Conservation (phyloP, 2,329 filamentous ascomycete species). For the Fusarium sp. region DNA sequence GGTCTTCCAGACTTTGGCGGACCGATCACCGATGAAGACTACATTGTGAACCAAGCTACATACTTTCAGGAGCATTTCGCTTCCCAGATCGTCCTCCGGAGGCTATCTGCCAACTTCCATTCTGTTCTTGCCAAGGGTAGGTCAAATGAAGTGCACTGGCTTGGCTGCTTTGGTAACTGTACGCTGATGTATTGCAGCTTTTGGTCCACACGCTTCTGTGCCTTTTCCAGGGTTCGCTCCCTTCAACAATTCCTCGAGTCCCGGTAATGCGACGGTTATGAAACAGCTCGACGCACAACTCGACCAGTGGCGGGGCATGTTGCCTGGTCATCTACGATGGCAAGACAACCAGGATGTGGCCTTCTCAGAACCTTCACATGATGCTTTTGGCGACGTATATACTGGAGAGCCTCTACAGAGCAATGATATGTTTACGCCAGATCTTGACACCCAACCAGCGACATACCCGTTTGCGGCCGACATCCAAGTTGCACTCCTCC, state of each 20-base stretch:
- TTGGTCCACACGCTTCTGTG: constrained; percentile 29
- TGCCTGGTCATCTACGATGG: constrained; percentile 69
- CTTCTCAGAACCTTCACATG: constrained; percentile 40
- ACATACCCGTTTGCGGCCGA: constrained; percentile 67
- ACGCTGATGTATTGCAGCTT: constrained; percentile 36
- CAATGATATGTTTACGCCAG: constrained; percentile 43
- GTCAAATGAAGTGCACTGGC: constrained; percentile 40
- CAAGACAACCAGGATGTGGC: constrained; percentile 61
- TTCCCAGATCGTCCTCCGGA: constrained; percentile 69
- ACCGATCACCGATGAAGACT: constrained; percentile 62
- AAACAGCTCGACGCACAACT: constrained; percentile 67
- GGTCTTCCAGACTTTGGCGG: constrained; percentile 67
- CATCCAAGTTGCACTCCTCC: constrained; percentile 68
- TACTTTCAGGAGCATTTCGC: constrained; percentile 71
- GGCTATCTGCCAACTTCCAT: constrained; percentile 67
- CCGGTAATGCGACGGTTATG: constrained; percentile 54
- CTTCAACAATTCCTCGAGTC: constrained; percentile 30
- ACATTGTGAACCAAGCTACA: constrained; percentile 62
- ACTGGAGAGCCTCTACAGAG: constrained; percentile 37
- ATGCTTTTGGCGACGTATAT: constrained; percentile 39
- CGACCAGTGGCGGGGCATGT: constrained; percentile 68
- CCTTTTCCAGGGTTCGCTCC: constrained; percentile 36
- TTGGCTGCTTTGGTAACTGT: neutral
- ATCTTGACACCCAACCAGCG: constrained; percentile 41
- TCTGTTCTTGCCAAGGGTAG: constrained; percentile 65